A percentile compares a stretch with the other conserved stretches of the same genome.
These are phyloP conservation scores for Pythium brachiatum DNA, from an alignment of 352 stramenopile genomes.

Conservation along the genomic window DNA sequence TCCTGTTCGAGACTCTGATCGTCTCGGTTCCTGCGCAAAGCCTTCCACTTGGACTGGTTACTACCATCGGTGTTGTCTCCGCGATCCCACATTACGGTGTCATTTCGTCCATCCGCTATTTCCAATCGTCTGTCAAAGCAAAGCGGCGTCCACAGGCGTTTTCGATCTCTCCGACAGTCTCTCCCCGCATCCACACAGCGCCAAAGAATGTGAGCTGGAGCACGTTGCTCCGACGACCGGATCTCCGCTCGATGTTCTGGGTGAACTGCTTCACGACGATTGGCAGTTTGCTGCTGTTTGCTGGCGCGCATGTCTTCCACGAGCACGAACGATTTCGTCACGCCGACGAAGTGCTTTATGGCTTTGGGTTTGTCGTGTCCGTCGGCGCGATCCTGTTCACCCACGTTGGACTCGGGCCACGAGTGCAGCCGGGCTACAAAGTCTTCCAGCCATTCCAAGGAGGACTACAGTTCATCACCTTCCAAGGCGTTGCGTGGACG, in stretches of 20 bases:
- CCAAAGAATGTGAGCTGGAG: constrained; percentile 22
- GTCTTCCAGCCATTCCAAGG: constrained; percentile 50
- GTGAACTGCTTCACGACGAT: constrained; percentile 33
- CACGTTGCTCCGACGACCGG: constrained; percentile 18
- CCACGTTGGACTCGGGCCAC: constrained; percentile 38
- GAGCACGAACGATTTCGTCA: constrained; percentile 25
- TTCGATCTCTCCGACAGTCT: constrained; percentile 11
- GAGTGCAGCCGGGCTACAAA: constrained; percentile 35
- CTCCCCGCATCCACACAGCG: constrained; percentile 15
- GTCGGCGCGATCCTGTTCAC: constrained; percentile 36
- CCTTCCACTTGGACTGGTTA: constrained; percentile 31
- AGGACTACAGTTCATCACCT: constrained; percentile 45
- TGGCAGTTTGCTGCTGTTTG: constrained; percentile 34
- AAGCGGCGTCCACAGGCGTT: constrained; percentile 1
- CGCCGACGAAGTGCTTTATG: constrained; percentile 43
- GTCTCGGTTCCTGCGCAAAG: constrained; percentile 29
- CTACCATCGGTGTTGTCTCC: constrained; percentile 31
- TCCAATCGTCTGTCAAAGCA: constrained; percentile 6
- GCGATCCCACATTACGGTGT: constrained; percentile 38
- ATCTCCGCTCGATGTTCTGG: constrained; percentile 29
- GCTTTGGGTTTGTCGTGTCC: constrained; percentile 41
- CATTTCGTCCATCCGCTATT: constrained; percentile 39
- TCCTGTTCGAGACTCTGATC: constrained; percentile 49
- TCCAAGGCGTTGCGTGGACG: constrained; percentile 55
- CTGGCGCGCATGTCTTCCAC: constrained; percentile 31